These are phyloP conservation scores for Diaporthe helianthi DNA, from an alignment of 2,329 filamentous ascomycete species.

Conservation along the genomic window DNA sequence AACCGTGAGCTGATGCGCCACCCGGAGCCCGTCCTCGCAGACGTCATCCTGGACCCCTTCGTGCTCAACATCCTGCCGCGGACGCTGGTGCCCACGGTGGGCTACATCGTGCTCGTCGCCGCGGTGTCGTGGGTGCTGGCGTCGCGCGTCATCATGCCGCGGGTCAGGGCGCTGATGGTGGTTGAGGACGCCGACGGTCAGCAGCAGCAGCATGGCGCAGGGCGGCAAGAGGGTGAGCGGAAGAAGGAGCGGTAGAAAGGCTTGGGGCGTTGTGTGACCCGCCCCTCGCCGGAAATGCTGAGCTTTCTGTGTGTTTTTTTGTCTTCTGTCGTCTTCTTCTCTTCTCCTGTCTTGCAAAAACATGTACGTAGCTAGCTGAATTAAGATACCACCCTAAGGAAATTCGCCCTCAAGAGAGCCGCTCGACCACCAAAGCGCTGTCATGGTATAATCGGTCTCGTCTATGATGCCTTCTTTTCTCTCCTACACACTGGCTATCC, in stretches of 20 bases:
- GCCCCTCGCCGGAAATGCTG: constrained; percentile 1
- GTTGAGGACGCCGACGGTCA: background rate
- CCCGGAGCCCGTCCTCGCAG: constrained; percentile 77
- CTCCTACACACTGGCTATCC: background rate
- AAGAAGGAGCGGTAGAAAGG: constrained; percentile 52
- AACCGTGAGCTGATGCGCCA: constrained; percentile 76
- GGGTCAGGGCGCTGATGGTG: constrained; percentile 41
- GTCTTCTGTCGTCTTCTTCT: background rate
- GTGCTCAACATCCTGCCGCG: constrained; percentile 79
- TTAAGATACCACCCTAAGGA: constrained; percentile 26
- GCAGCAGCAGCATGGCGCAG: constrained; percentile 34
- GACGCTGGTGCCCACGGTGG: constrained; percentile 75
- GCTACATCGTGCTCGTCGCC: constrained; percentile 72
- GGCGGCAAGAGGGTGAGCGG: constrained; percentile 36
- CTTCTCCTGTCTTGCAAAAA: background rate
- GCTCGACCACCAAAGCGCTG: background rate
- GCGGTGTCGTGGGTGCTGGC: constrained; percentile 53
- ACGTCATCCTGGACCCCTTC: constrained; percentile 88
- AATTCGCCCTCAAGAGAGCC: background rate
- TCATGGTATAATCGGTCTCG: constrained; percentile 17
- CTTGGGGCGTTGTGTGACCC: background rate
- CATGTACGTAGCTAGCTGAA: constrained; percentile 25
- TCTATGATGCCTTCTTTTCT: constrained; percentile 4
- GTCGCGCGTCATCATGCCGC: constrained; percentile 42
- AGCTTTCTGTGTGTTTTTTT: constrained; percentile 1